A percentile compares a stretch with the other conserved stretches of the same genome.
These are phyloP conservation scores for Cyphellophora europaea DNA, from an alignment of 2,329 filamentous ascomycete genomes.

Conservation along the genomic window DNA sequence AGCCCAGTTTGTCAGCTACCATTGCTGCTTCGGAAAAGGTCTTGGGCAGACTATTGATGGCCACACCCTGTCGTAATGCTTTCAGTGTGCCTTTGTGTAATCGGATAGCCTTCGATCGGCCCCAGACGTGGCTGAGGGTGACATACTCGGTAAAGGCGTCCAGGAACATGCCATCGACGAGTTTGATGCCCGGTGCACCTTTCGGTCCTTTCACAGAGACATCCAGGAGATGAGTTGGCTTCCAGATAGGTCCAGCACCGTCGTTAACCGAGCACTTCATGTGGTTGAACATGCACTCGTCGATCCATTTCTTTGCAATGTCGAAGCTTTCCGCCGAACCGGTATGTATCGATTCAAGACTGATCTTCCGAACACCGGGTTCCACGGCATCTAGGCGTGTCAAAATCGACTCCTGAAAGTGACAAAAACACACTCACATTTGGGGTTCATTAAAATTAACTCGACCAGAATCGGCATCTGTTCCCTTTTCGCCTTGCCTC, in stretches of 20 bases:
- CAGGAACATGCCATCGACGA: conserved; percentile 18
- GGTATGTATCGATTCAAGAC: conserved; percentile 13
- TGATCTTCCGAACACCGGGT: conserved; percentile 17
- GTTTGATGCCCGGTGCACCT: conserved; percentile 15
- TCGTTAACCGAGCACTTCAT: conserved; percentile 19
- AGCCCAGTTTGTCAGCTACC: conserved; percentile 14
- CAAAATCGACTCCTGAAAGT: no score
- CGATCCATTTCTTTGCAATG: conserved; percentile 17
- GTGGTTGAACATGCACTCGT: conserved; percentile 19
- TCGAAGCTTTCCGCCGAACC: conserved; percentile 16
- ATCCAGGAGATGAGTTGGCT: conserved; percentile 19
- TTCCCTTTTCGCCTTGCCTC: conserved; percentile 8
- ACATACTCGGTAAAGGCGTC: conserved; percentile 18
- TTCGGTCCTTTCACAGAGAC: conserved; percentile 14
- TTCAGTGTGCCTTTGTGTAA: conserved; percentile 17
- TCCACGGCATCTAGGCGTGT: conserved; percentile 15
- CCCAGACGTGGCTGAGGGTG: conserved; percentile 19
- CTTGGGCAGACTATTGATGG: conserved; percentile 15
- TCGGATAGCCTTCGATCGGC: conserved; percentile 14
- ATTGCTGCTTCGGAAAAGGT: conserved; percentile 19
- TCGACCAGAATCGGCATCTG: conserved; percentile 12
- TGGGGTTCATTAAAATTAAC: conserved; percentile 19
- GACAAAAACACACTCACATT: conserved; percentile 15
- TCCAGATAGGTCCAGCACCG: conserved; percentile 9
- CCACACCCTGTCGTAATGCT: conserved; percentile 17